Percentiles rank a stretch among this genome's conserved stretches.
phyloP scores from a whole-genome alignment of 1,139 yeast genomes.

The Keqinozyma sinolaborantium region DNA sequence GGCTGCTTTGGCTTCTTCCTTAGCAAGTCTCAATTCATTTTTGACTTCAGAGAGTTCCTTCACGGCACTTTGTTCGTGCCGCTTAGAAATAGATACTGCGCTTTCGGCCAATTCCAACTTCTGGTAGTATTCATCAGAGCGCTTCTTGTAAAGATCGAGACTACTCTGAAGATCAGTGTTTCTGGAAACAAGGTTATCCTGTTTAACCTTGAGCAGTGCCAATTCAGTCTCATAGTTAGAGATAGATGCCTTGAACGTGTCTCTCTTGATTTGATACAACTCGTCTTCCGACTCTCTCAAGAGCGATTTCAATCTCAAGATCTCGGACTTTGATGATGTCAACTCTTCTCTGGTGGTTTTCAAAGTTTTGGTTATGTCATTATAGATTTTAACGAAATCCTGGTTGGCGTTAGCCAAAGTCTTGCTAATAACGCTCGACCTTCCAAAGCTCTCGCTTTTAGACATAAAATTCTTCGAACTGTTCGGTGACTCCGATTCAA shows the following conservation, averaged over 20 bases:
- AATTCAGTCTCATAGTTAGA: slow-evolving; percentile 40
- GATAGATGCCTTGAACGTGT: slow-evolving; percentile 31
- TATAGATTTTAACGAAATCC: slow-evolving; percentile 52
- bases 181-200: slow-evolving; percentile 51
- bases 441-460: slow-evolving; percentile 36
- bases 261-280: slow-evolving; percentile 36
- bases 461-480: slow-evolving; percentile 14
- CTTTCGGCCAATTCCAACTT: slow-evolving; percentile 80
- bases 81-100: slow-evolving; percentile 58
- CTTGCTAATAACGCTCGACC: slow-evolving; percentile 27
- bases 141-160: slow-evolving; percentile 59
- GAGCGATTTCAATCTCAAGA: slow-evolving; percentile 48
- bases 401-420: slow-evolving; percentile 30
- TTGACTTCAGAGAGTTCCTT: slow-evolving; percentile 56
- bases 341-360: slow-evolving; percentile 49
- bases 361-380: slow-evolving; percentile 52
- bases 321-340: slow-evolving; percentile 47
- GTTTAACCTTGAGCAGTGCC: slow-evolving; percentile 43
- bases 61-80: slow-evolving; percentile 57
- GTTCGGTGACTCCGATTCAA: slow-evolving; percentile 17
- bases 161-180: slow-evolving; percentile 51
- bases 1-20: slow-evolving; percentile 57
- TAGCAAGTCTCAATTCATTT: slow-evolving; percentile 49
- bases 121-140: slow-evolving; percentile 73
- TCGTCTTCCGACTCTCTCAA: slow-evolving; percentile 47